A percentile compares a stretch with the other conserved stretches of the same genome.
These are phyloP conservation scores for Metschnikowia dekortorum DNA, from an alignment of 805 yeast species.

Conservation along the genomic window DNA sequence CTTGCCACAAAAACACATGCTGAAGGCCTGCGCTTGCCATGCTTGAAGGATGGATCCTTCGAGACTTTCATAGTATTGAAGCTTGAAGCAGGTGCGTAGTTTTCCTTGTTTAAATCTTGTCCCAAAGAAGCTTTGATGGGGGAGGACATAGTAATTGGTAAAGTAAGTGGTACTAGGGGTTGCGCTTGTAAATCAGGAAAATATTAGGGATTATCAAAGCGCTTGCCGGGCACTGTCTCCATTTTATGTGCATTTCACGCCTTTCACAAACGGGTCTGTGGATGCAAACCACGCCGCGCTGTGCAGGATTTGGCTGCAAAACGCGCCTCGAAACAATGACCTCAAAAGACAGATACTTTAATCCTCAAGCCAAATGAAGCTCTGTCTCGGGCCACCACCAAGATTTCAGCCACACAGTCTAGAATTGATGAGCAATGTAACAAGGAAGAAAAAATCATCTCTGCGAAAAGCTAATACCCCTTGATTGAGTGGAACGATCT, in stretches of 20 bases:
- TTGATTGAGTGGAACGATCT: too few species aligned
- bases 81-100: conserved; percentile 2
- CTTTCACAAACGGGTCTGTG: conserved; percentile 2
- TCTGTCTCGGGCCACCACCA: not conserved
- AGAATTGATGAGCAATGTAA: too few species aligned
- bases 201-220: not conserved
- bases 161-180: not conserved
- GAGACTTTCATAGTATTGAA: not conserved
- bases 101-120: conserved; percentile 4
- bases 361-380: not conserved
- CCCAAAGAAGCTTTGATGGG: conserved; percentile 1
- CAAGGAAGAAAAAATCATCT: too few species aligned
- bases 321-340: not conserved
- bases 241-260: not conserved
- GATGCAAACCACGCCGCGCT: not conserved
- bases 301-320: conserved; percentile 2
- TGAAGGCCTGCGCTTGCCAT: conserved; percentile 46
- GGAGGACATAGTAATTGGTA: conserved; percentile 2
- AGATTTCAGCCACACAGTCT: too few species aligned
- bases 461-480: too few species aligned
- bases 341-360: not conserved
- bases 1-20: conserved; percentile 89
- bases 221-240: not conserved
- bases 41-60: not conserved
- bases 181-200: not conserved